Evolutionary conservation across 2,329 filamentous ascomycete species (phyloP), one percentile per base, ranked within the genome.

Genomic region (Hortaea werneckii): DNA sequence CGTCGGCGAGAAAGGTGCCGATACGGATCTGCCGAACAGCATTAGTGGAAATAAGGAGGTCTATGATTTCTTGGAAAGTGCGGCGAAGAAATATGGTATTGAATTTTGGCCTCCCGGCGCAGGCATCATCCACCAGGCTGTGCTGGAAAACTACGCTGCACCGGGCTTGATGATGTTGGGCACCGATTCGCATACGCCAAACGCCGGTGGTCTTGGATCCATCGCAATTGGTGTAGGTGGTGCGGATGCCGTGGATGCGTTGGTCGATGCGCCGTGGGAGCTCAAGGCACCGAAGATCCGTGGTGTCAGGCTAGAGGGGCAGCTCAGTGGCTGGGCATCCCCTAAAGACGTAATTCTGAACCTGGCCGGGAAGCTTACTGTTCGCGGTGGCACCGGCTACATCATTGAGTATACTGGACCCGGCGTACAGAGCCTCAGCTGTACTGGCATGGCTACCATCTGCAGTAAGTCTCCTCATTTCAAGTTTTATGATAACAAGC

Each of bases 121-220:
- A 6, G 89, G 88, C 52, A 95, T 95, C 55, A 95, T 98, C 55
- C 92, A 98, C 70, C 92, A 98, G 76, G 94, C 87, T 43, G 92
- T 98, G 20, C 70, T 98, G 58, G 92, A 98, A 73, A 96, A 98
- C 70, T 98, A 98, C 64, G 86, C 89, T 30, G 81, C 90, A n/a
- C 92, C 92, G 13, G 92, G 92, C 42, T 70, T 96, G 57, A 95
- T 98, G 89, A 96, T 98, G 88, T 78, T 98, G 37, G 92, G 92
- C 46, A 98, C 92, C 29, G 92, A 98, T 68, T 94, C 87, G 60
- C 92, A 98, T 68, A 95, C 88, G 40, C 92, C 92, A 38, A 98
- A 96, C 63, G 92, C 87, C n/a, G 92, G 92, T 58, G 92, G 92
- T 48, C 73, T 96, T 45, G 88, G 85, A 56, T 89, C 87, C 4